phyloP scores from a whole-genome alignment of 495 filamentous ascomycete species.

The Xylaria bambusicola region DNA sequence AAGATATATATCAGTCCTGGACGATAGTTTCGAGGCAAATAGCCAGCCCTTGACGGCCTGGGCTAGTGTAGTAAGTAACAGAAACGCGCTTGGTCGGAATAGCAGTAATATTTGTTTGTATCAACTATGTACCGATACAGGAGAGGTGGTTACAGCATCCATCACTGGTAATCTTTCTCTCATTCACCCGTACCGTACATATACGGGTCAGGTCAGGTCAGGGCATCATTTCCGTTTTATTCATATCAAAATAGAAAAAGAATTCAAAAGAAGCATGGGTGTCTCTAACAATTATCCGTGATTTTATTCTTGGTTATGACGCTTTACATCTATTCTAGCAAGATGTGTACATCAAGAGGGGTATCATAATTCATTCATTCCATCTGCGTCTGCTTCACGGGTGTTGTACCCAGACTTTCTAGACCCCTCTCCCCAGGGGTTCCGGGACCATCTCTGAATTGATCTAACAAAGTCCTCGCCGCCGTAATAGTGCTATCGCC shows the following conservation, averaged over 20 bases:
- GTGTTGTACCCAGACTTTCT: constrained; percentile 66
- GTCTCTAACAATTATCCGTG: background rate
- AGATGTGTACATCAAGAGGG: background rate
- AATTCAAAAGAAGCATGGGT: background rate
- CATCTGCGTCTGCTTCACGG: constrained; percentile 40
- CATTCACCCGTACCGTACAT: background rate
- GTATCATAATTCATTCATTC: constrained; percentile 27
- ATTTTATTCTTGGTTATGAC: background rate
- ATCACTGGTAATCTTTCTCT: constrained; percentile 2
- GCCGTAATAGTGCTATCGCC: constrained; percentile 27
- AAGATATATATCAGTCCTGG: background rate
- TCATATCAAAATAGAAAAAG: constrained; percentile 8
- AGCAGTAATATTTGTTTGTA: constrained; percentile 10
- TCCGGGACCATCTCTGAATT: constrained; percentile 29
- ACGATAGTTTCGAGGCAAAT: background rate
- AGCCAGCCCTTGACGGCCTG: background rate
- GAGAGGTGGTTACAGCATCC: constrained; percentile 1
- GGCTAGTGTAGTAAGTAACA: background rate
- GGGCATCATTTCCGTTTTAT: constrained; percentile 6
- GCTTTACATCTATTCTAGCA: background rate
- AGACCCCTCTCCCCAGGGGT: constrained; percentile 53
- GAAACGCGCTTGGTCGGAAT: background rate
- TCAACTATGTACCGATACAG: constrained; percentile 19
- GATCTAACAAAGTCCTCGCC: constrained; percentile 31
- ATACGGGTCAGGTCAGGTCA: constrained; percentile 10